Evolutionary conservation across 176 grass and related monocot species (phyloP).

Genomic region (Eleusine indica): DNA sequence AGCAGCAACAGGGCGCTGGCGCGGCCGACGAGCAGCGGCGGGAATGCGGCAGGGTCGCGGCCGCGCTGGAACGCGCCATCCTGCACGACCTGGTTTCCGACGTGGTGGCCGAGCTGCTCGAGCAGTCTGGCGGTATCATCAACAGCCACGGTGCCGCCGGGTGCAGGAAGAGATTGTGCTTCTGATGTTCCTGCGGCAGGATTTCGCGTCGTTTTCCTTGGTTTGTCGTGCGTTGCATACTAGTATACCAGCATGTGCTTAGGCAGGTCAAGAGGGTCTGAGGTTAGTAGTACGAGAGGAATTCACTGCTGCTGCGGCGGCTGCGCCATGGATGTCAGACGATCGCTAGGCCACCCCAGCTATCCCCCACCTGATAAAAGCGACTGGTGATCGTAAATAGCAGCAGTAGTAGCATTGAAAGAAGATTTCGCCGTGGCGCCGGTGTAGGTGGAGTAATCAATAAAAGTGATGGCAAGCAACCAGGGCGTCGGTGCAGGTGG

Average conservation of each 20-base stretch:
- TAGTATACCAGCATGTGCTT: background rate
- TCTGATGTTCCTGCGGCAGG: conserved; percentile 32
- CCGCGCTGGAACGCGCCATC: conserved; percentile 65
- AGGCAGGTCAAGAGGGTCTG: conserved; percentile 9
- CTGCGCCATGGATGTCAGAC: conserved; percentile 14
- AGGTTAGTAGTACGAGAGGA: background rate
- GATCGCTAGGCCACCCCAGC: conserved; percentile 8
- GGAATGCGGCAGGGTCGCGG: conserved; percentile 54
- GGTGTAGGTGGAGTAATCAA: conserved; percentile 44
- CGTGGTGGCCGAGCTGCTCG: conserved; percentile 53
- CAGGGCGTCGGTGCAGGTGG: too few relatives aligned
- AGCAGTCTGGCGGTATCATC: background rate
- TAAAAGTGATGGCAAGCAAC: conserved; percentile 27
- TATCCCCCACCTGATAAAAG: conserved; percentile 36
- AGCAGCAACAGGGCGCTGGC: background rate
- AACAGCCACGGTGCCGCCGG: conserved; percentile 16
- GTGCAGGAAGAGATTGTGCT: conserved; percentile 71
- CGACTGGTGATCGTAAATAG: background rate
- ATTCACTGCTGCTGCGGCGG: conserved; percentile 23
- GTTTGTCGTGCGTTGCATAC: background rate
- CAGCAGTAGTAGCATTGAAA: conserved; percentile 15
- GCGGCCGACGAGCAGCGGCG: conserved; percentile 45
- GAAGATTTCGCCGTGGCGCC: conserved; percentile 34
- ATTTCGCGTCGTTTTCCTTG: background rate
- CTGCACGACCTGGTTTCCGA: conserved; percentile 64